Evolutionary conservation across 2,329 filamentous ascomycete species (phyloP).

Genomic region (Aspergillus sp.): DNA sequence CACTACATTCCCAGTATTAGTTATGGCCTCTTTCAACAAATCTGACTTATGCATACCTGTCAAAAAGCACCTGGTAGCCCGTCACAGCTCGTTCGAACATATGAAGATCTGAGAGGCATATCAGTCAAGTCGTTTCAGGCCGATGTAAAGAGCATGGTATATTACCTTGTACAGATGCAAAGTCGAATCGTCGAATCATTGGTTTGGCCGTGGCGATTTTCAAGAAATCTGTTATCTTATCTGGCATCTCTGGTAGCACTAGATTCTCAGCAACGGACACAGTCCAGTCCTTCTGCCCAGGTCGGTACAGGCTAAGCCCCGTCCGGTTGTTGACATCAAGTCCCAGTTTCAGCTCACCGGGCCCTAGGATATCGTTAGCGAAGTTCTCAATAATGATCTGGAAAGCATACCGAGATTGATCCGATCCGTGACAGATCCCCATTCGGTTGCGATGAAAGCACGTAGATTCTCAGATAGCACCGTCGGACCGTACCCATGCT

Average conservation of each 20-base stretch:
- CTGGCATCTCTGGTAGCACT: constrained; percentile 61
- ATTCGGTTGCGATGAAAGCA: constrained; percentile 72
- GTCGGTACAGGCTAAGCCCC: constrained; percentile 67
- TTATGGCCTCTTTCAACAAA: not conserved
- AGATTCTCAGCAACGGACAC: constrained; percentile 71
- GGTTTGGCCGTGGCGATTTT: constrained; percentile 58
- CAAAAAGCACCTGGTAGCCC: constrained; percentile 74
- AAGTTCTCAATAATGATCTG: not conserved
- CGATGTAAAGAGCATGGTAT: not conserved
- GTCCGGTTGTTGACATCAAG: constrained; percentile 64
- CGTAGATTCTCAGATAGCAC: constrained; percentile 76
- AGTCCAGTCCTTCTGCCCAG: constrained; percentile 75
- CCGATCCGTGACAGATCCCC: constrained; percentile 78
- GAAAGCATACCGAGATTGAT: constrained; percentile 66
- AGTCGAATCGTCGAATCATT: constrained; percentile 72
- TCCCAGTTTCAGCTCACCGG: constrained; percentile 70
- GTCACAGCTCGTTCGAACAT: constrained; percentile 77
- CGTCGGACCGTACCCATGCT: constrained; percentile 63
- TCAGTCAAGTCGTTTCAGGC: constrained; percentile 16
- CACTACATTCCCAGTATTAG: constrained; percentile 34
- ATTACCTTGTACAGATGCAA: constrained; percentile 56
- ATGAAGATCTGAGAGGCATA: constrained; percentile 63
- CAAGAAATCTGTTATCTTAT: constrained; percentile 65
- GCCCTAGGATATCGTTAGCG: constrained; percentile 44
- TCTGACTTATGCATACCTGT: constrained; percentile 48